Percentiles rank a stretch among this genome's conserved stretches.
These are phyloP conservation scores for Ulvella scutata DNA, from an alignment of 139 green algal genomes.

Conservation along the genomic window DNA sequence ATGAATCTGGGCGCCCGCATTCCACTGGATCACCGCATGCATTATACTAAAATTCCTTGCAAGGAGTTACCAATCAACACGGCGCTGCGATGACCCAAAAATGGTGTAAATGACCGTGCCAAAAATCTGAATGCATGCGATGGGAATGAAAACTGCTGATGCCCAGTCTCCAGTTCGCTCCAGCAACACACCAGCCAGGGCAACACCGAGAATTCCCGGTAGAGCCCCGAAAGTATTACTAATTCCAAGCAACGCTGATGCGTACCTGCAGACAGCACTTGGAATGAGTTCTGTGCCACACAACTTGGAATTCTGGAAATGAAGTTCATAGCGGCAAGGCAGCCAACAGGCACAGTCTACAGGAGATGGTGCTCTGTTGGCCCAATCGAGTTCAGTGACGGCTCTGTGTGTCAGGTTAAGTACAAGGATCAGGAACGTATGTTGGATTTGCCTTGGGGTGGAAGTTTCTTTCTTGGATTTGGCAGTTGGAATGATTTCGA, in stretches of 20 bases:
- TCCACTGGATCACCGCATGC: too few species aligned
- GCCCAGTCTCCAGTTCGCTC: conserved; percentile 37
- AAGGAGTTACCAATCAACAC: not conserved
- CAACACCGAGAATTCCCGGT: conserved; percentile 55
- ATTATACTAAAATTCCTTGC: too few species aligned
- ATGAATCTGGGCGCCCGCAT: too few species aligned
- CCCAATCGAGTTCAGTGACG: too few species aligned
- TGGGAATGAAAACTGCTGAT: conserved; percentile 44
- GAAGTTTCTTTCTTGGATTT: too few species aligned
- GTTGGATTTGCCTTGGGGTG: too few species aligned
- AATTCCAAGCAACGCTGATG: conserved; percentile 49
- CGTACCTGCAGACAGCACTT: conserved; percentile 63
- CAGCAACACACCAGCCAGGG: conserved; percentile 34
- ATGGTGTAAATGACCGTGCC: conserved; percentile 64
- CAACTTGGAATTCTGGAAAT: not conserved
- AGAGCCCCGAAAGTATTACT: conserved; percentile 60
- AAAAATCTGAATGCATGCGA: conserved; percentile 53
- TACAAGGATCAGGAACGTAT: too few species aligned
- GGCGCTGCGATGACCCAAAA: conserved; percentile 59
- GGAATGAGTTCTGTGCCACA: too few species aligned
- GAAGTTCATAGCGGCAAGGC: not conserved
- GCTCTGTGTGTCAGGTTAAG: too few species aligned
- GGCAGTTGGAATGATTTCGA: too few species aligned
- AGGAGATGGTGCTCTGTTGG: too few species aligned
- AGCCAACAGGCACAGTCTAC: not conserved